Percentiles rank a stretch among this genome's conserved stretches.
Evolutionary conservation across 2,329 filamentous ascomycete species (phyloP).

Genomic region (Fusarium guadeloupense): DNA sequence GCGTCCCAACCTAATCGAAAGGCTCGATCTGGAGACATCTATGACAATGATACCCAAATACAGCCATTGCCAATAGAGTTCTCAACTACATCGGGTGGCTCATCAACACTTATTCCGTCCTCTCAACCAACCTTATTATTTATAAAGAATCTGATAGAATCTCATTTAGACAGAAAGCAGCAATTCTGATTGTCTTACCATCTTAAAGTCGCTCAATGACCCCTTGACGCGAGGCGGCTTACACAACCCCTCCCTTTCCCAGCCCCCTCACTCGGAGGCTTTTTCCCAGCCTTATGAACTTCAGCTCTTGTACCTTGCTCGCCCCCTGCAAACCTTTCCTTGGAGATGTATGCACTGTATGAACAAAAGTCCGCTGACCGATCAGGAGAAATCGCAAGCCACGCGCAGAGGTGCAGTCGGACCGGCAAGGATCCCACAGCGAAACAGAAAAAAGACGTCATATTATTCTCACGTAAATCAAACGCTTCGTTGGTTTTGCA

Average conservation of each 20-base stretch:
- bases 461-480: not conserved
- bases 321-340: conserved; percentile 1
- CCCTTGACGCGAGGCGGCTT: conserved; percentile 8
- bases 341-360: not conserved
- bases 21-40: conserved; percentile 9
- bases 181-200: not conserved
- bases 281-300: conserved; percentile 11
- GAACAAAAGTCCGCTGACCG: not conserved
- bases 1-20: conserved; percentile 6
- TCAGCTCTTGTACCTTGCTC: conserved; percentile 1
- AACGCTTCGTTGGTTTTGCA: conserved; percentile 27
- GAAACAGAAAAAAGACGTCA: conserved; percentile 23
- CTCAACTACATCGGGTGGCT: conserved; percentile 19
- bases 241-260: conserved; percentile 5
- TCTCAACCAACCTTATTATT: conserved; percentile 7
- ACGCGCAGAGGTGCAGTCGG: conserved; percentile 29
- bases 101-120: not conserved
- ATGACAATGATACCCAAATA: conserved; percentile 5
- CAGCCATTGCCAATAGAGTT: conserved; percentile 13
- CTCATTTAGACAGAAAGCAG: not conserved
- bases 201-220: conserved; percentile 1
- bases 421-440: conserved; percentile 7
- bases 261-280: conserved; percentile 2
- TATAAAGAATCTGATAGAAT: not conserved
- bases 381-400: conserved; percentile 13